These are phyloP conservation scores for Lanzia echinophila DNA, from an alignment of 2,329 filamentous ascomycete genomes.

Conservation along the genomic window DNA sequence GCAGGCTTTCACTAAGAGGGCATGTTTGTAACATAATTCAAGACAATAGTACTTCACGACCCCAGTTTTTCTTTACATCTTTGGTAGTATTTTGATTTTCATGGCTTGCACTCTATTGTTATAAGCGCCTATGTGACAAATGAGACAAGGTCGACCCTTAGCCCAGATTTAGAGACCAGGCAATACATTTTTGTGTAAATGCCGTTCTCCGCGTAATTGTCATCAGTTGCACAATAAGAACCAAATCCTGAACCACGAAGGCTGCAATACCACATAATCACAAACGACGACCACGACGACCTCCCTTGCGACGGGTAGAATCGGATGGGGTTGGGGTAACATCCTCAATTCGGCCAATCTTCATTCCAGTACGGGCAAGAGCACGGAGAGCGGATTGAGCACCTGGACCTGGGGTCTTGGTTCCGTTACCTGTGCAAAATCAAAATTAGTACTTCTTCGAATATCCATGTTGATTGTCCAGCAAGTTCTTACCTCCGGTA, in stretches of 20 bases:
- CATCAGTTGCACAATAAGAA: conserved; percentile 50
- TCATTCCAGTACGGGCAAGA: conserved; percentile 98
- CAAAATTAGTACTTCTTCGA: conserved; percentile 6
- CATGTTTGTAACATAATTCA: no score
- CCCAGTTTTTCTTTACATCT: background rate
- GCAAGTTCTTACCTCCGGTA: conserved; percentile 67
- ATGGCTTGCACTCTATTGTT: conserved; percentile 23
- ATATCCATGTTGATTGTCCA: background rate
- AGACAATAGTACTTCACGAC: background rate
- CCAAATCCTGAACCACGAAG: conserved; percentile 28
- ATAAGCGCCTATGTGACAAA: conserved; percentile 40
- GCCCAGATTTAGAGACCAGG: conserved; percentile 50
- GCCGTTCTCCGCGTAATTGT: conserved; percentile 69
- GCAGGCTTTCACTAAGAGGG: no score
- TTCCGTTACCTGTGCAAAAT: conserved; percentile 70
- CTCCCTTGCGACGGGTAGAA: conserved; percentile 99
- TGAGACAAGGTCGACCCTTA: conserved; percentile 30
- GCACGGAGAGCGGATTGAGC: conserved; percentile 98
- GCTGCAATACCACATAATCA: conserved; percentile 42
- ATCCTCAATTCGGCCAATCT: conserved; percentile 99
- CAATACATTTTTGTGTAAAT: conserved; percentile 36
- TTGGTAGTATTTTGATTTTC: conserved; percentile 22
- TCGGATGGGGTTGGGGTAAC: conserved; percentile 98
- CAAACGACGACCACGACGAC: conserved; percentile 99
- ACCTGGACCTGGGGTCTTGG: conserved; percentile 99